Conservation (phyloP, 2,329 filamentous ascomycete genomes). For the Botrytis aclada region DNA sequence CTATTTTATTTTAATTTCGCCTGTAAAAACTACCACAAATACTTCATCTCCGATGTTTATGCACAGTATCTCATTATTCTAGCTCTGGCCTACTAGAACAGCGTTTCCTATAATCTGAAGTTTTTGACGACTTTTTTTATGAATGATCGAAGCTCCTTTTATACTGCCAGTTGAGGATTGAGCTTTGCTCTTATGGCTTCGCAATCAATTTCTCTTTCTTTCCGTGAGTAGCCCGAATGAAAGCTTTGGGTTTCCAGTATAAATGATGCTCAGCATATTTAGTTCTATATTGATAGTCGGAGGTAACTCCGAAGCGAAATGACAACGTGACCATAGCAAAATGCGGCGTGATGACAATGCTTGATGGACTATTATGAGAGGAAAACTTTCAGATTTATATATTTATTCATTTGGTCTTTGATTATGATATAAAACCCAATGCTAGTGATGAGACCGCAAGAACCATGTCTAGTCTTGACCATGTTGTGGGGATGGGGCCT, state of each 20-base stretch:
- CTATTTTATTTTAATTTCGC: too few relatives aligned
- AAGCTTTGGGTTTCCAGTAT: rapidly evolving
- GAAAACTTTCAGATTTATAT: rapidly evolving
- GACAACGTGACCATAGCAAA: not conserved
- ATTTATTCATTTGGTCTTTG: rapidly evolving
- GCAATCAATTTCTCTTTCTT: not conserved
- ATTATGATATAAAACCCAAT: not conserved
- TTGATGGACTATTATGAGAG: not conserved
- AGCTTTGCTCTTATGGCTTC: not conserved
- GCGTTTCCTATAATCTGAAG: not conserved
- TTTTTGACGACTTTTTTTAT: not conserved
- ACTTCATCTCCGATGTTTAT: not conserved
- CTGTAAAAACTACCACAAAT: not conserved
- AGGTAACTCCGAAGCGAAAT: not conserved
- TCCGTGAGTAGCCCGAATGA: not conserved
- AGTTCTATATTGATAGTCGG: not conserved
- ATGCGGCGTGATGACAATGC: not conserved
- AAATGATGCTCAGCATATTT: rapidly evolving
- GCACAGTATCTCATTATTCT: rapidly evolving
- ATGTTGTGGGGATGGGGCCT: rapidly evolving
- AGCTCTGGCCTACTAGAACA: rapidly evolving
- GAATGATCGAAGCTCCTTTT: not conserved
- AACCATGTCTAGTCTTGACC: not conserved
- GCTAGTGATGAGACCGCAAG: not conserved
- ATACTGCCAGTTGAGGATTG: not conserved